Evolutionary conservation across 768 basidiomycete species (phyloP), one percentile per base, ranked within the genome.

Genomic region (Kwoniella dendrophila): DNA sequence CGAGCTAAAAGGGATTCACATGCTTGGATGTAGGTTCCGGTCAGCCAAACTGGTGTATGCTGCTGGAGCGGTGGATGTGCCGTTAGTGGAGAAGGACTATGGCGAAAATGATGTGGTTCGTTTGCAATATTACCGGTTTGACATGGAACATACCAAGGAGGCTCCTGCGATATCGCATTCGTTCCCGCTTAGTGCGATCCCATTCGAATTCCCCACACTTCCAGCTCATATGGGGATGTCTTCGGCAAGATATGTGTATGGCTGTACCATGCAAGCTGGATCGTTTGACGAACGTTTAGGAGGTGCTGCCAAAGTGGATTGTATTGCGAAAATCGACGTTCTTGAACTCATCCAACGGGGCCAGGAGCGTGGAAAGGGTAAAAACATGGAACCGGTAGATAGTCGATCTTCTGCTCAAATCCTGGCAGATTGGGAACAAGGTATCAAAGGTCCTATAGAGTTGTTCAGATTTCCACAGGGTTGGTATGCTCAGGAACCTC

Each of bases 301-400:
- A 6, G 76, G 77, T 10, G 81, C 78, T 2, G 78, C 78, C 3
- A 81, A 81, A 59, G 79, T 81, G n/a, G 81, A 81, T 53, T 79
- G 78, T 50, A 57, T 81, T n/a, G 79, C 79, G 66, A 80, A 80
- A 70, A 30, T 80, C 34, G 72, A 81, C 59, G 79, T 77, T 12
- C 36, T 69, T 10, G 52, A 63, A 12, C 67, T 81, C 43, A 73
- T 74, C 12, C 33, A 20, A 14, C 40, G 48, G 30, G 80, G 80
- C 1, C 30, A 55, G 57, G 60, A n/a, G 29, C 58, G 67, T 43
- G 74, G 68, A 18, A 34, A 59, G 48, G 73, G 64, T 26, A 75
- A 57, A 44, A 67, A 34, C 26, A 60, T 50, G n/a, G 53, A 14
- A 1, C 68, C 66, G 43, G 76, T 80, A 26, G 81, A 81, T 67